Evolutionary conservation across 805 yeast species (phyloP).

Genomic region (Brettanomyces nanus): DNA sequence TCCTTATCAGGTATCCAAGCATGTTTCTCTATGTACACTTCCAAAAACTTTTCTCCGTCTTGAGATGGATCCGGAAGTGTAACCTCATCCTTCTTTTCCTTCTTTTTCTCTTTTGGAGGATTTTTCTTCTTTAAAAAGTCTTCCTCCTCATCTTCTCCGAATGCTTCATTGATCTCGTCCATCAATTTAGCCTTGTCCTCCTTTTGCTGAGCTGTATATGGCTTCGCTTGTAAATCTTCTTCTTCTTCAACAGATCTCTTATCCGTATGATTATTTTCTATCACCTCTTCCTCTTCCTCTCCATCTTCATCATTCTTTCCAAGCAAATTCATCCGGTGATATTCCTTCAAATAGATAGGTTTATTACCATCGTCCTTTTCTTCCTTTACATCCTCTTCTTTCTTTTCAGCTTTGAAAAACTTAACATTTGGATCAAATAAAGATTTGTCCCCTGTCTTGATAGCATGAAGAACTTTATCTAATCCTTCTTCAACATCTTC

Average conservation of each 20-base stretch:
- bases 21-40: conserved; percentile 61
- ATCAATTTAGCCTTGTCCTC: conserved; percentile 71
- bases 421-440: conserved; percentile 60
- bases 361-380: conserved; percentile 32
- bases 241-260: conserved; percentile 40
- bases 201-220: conserved; percentile 66
- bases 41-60: conserved; percentile 56
- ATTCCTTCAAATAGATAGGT: conserved; percentile 86
- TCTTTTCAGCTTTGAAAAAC: conserved; percentile 58
- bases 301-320: conserved; percentile 39
- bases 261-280: conserved; percentile 16
- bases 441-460: conserved; percentile 56
- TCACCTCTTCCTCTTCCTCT: conserved; percentile 37
- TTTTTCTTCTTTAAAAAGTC: conserved; percentile 52
- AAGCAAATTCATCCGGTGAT: conserved; percentile 78
- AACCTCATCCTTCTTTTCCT: conserved; percentile 22
- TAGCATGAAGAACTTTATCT: conserved; percentile 58
- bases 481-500: conserved; percentile 80
- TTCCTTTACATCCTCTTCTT: conserved; percentile 34
- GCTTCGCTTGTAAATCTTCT: conserved; percentile 42
- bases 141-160: conserved; percentile 38
- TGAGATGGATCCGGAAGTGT: conserved; percentile 57
- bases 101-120: conserved; percentile 25
- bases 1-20: conserved; percentile 87
- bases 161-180: conserved; percentile 67